Percentiles rank a stretch among this genome's conserved stretches.
These are phyloP conservation scores for Fonsecaea pedrosoi DNA, from an alignment of 2,329 filamentous ascomycete species.

Conservation along the genomic window DNA sequence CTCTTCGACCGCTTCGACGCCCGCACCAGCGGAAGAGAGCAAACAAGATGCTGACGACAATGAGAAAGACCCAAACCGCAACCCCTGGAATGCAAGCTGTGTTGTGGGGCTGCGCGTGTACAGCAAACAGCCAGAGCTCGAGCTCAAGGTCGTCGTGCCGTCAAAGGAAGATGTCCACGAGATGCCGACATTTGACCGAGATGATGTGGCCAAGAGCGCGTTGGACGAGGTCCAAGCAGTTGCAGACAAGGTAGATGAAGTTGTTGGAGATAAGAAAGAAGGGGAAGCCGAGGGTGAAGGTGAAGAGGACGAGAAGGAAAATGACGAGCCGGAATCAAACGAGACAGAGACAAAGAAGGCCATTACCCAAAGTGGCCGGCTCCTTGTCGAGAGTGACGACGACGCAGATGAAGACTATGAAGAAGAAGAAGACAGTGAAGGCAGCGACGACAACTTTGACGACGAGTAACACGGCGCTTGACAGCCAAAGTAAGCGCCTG, in stretches of 20 bases:
- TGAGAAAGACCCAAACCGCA: conserved; percentile 39
- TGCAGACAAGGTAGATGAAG: conserved; percentile 27
- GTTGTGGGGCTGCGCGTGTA: conserved; percentile 67
- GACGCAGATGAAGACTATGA: conserved; percentile 16
- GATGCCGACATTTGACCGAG: conserved; percentile 52
- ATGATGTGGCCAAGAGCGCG: conserved; percentile 43
- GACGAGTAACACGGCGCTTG: conserved; percentile 3
- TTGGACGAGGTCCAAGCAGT: conserved; percentile 35
- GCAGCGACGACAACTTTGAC: conserved; percentile 12
- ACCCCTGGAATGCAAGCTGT: conserved; percentile 67
- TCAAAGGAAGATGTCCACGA: conserved; percentile 46
- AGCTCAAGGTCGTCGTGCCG: conserved; percentile 60
- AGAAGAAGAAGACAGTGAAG: background rate
- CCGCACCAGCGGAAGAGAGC: conserved; percentile 43
- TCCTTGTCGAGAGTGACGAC: conserved; percentile 15
- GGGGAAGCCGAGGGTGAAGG: conserved; percentile 14
- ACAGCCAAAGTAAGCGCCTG: conserved; percentile 11
- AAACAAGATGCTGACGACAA: conserved; percentile 32
- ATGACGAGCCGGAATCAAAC: conserved; percentile 2
- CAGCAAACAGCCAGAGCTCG: conserved; percentile 49
- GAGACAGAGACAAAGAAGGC: conserved; percentile 20
- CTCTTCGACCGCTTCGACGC: conserved; percentile 40
- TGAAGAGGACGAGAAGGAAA: conserved; percentile 2
- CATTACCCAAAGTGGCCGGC: conserved; percentile 26
- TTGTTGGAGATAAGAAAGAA: conserved; percentile 27